These are phyloP conservation scores for Fusarium drepaniforme DNA, from an alignment of 2,329 filamentous ascomycete species.

Conservation along the genomic window DNA sequence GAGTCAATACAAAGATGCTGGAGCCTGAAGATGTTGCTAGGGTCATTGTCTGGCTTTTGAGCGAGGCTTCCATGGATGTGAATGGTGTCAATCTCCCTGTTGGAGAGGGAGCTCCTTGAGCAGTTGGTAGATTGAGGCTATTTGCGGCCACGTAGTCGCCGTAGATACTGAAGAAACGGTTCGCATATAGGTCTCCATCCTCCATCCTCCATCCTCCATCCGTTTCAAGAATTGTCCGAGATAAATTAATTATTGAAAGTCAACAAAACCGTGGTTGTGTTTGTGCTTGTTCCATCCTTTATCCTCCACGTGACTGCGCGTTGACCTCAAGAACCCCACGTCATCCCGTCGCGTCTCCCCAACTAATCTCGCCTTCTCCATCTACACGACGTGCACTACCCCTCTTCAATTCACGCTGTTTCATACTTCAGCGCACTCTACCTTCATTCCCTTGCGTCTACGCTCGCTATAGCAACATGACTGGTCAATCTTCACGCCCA, in stretches of 20 bases:
- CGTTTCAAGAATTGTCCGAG: not conserved
- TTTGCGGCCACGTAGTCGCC: not conserved
- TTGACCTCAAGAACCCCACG: not conserved
- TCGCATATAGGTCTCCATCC: not conserved
- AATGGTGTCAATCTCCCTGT: slow-evolving; percentile 7
- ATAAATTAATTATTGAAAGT: not conserved
- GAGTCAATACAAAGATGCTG: not conserved
- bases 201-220: too few species aligned
- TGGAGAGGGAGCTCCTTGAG: not conserved
- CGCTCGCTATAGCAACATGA: not conserved
- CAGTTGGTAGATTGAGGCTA: not conserved
- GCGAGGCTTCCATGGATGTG: slow-evolving; percentile 1
- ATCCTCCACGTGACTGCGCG: not conserved
- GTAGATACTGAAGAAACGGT: not conserved
- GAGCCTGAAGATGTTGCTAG: slow-evolving; percentile 6
- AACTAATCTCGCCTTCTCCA: not conserved
- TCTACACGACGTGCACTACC: not conserved
- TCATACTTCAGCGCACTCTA: not conserved
- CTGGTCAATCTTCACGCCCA: not conserved
- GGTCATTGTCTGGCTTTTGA: slow-evolving; percentile 12
- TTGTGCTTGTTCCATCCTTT: not conserved
- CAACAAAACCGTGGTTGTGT: not conserved
- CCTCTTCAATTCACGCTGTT: not conserved
- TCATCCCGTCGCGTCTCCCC: not conserved
- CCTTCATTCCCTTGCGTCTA: not conserved